Evolutionary conservation across 495 filamentous ascomycete species (phyloP).

Genomic region (Aspergillus asperescens): DNA sequence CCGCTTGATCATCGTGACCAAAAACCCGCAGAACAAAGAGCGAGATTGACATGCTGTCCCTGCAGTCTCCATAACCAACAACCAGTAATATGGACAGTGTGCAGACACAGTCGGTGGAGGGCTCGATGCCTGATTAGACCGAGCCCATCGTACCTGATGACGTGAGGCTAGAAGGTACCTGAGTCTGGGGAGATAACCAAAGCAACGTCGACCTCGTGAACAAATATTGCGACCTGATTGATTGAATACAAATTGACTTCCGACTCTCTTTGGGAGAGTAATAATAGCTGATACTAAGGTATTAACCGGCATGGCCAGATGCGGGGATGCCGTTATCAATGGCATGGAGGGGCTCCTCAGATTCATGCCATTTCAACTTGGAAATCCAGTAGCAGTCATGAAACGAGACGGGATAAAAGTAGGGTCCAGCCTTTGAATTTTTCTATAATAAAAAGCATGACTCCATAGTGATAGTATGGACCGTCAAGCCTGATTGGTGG

Average conservation of each 20-base stretch:
- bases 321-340: not conserved
- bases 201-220: not conserved
- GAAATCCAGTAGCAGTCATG: too few species aligned
- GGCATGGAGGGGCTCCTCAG: not conserved
- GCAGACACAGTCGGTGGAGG: not conserved
- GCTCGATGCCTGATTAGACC: conserved; percentile 9
- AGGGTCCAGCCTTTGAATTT: conserved; percentile 22
- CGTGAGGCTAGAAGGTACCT: not conserved
- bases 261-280: not conserved
- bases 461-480: not conserved
- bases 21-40: conserved; percentile 3
- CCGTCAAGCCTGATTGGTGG: conserved; percentile 21
- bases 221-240: not conserved
- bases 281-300: not conserved
- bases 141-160: conserved; percentile 3
- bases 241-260: not conserved
- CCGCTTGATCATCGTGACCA: not conserved
- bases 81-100: conserved; percentile 1
- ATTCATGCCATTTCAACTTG: not conserved
- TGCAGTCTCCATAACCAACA: conserved; percentile 5
- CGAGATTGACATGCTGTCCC: conserved; percentile 2
- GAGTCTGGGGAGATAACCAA: not conserved
- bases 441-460: not conserved
- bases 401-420: not conserved
- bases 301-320: not conserved